Base-by-base conservation (phyloP, 257 asterid species). In the Mitragyna speciosa region DNA sequence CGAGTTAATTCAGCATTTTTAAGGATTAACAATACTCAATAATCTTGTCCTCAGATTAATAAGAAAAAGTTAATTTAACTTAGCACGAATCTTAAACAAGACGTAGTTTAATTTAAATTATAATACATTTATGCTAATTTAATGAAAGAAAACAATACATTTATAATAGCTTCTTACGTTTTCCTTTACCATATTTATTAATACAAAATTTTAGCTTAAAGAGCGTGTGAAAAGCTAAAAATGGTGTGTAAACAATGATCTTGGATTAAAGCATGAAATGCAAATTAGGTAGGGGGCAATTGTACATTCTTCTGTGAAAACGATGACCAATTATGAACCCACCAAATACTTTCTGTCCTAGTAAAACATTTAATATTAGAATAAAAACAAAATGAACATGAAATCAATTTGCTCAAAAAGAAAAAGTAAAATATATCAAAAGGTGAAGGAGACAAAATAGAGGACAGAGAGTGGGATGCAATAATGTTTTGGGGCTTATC, bases 371-470 rank as follows among this genome's bases (percentile, higher is more conserved):
- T 12, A 5, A 6, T 19, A 28, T 30, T 30, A 30, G 43, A 28
- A 14, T 12, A 26, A 15, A 15, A 65, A 63, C 15, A 75, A 75
- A 58, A 75, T 16, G 70, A 58, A 58, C 28, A 41, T 61, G 33
- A 61, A 2, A n/a, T 61, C 33, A n/a, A 6, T 63, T n/a, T 63
- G 5, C 19, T n/a, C 17, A 65, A 36, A 45, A 59, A 19, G 28
- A 52, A 58, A 58, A 31, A 17, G 54, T 41, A 59, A 56, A 33
- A 15, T 33, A 15, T 33, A 54, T 22, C 24, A 36, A 58, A 51
- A 75, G 24, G 79, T 26, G 30, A 5, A 75, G 79, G 58, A 75
- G 79, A 75, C 79, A 75, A 59, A 59, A 39, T 75, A 75, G 28
- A 41, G 70, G 58, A 49, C 12, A 49, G 75, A 26, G 41, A 72